A percentile compares a stretch with the other conserved stretches of the same genome.
phyloP scores from a whole-genome alignment of 352 stramenopile genomes.

The Phytophthora pistaciae region DNA sequence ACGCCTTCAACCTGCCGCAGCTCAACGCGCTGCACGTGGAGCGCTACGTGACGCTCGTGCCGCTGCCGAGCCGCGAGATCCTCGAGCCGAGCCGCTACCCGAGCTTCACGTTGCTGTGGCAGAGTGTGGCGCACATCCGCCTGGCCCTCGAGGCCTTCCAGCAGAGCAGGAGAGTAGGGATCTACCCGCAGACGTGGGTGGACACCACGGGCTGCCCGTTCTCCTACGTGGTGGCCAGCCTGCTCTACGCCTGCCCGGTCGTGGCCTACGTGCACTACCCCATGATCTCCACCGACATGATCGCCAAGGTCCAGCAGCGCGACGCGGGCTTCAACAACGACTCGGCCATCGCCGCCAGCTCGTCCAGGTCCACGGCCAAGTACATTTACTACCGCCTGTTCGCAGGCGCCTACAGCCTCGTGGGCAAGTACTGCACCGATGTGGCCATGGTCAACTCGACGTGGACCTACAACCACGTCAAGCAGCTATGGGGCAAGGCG shows the following conservation, averaged over 20 bases:
- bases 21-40: constrained; percentile 61
- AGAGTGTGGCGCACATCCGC: constrained; percentile 95
- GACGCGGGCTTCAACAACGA: constrained; percentile 96
- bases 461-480: constrained; percentile 98
- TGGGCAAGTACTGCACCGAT: constrained; percentile 85
- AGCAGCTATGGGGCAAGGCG: constrained; percentile 89
- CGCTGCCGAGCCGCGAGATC: constrained; percentile 67
- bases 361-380: constrained; percentile 91
- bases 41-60: constrained; percentile 74
- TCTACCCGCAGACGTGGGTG: constrained; percentile 93
- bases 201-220: constrained; percentile 99
- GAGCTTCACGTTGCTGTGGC: constrained; percentile 96
- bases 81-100: constrained; percentile 86
- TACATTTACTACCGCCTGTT: constrained; percentile 97
- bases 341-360: constrained; percentile 78
- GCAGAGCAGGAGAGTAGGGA: constrained; percentile 42
- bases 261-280: constrained; percentile 99
- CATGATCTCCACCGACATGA: constrained; percentile 99
- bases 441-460: constrained; percentile 98
- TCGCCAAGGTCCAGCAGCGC: constrained; percentile 92
- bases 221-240: constrained; percentile 94
- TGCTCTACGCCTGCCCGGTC: constrained; percentile 88
- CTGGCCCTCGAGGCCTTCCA: constrained; percentile 91
- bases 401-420: constrained; percentile 91
- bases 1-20: constrained; percentile 91